Conservation (phyloP, 441 rosid species). For the Macaranga tanarius region DNA sequence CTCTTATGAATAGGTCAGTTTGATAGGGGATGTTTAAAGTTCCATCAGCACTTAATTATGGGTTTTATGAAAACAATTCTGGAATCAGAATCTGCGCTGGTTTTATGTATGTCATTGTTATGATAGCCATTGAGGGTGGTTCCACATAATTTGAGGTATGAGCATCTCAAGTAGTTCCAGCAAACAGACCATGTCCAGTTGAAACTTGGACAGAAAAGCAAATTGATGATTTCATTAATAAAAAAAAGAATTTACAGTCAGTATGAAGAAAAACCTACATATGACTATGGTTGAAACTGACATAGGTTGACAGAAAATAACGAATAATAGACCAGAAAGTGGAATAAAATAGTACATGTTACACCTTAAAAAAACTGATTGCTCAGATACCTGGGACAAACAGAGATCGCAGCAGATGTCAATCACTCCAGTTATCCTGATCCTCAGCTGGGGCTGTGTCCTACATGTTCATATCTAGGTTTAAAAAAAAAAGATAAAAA, state of each 20-base stretch:
- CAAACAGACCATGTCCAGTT: background rate
- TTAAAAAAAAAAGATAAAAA: background rate
- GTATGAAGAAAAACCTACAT: background rate
- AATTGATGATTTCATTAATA: background rate
- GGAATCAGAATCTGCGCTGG: background rate
- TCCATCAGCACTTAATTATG: too few relatives aligned
- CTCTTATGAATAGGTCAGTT: background rate
- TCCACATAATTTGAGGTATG: background rate
- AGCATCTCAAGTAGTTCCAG: background rate
- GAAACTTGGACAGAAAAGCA: background rate
- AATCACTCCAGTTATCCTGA: slow-evolving; percentile 66
- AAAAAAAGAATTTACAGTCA: background rate
- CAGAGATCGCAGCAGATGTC: slow-evolving; percentile 11
- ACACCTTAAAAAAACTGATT: background rate
- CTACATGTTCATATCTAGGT: slow-evolving; percentile 30
- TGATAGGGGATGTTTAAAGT: background rate
- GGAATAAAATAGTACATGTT: background rate
- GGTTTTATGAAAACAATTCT: background rate
- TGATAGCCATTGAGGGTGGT: background rate
- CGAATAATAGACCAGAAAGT: background rate
- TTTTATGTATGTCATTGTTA: background rate
- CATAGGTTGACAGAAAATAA: background rate
- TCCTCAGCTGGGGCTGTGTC: slow-evolving; percentile 40
- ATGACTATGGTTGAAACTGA: background rate
- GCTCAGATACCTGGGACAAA: background rate